Evolutionary conservation across 805 yeast species (phyloP).

Genomic region (Torulaspora delbrueckii): DNA sequence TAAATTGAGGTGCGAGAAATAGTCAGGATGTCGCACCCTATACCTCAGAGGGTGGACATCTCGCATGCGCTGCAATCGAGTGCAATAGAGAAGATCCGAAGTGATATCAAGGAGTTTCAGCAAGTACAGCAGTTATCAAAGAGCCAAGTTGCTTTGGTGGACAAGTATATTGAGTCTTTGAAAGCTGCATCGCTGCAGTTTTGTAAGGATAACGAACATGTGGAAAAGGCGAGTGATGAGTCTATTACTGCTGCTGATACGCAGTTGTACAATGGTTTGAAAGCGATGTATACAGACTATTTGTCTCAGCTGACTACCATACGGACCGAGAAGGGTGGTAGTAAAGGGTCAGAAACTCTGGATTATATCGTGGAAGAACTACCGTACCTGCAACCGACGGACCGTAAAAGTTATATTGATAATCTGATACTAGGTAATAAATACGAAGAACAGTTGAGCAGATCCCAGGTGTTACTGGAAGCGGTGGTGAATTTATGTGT

Average conservation of each 20-base stretch:
- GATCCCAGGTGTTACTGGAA: constrained; percentile 14
- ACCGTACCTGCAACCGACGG: constrained; percentile 24
- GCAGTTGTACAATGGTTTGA: constrained; percentile 30
- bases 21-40: constrained; percentile 21
- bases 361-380: constrained; percentile 24
- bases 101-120: constrained; percentile 23
- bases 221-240: constrained; percentile 17
- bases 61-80: constrained; percentile 31
- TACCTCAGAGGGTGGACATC: constrained; percentile 33
- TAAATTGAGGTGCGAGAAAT: background rate
- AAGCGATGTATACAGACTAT: constrained; percentile 32
- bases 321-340: constrained; percentile 13
- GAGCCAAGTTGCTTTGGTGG: constrained; percentile 17
- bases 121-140: constrained; percentile 11
- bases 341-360: constrained; percentile 13
- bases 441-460: constrained; percentile 9
- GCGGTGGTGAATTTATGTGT: constrained; percentile 23
- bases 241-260: constrained; percentile 28
- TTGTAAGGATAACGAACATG: constrained; percentile 29
- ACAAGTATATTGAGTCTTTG: constrained; percentile 23
- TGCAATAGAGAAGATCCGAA: constrained; percentile 28
- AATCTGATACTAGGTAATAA: constrained; percentile 16
- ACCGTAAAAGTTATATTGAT: constrained; percentile 27
- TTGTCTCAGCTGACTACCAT: constrained; percentile 23
- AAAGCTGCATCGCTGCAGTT: constrained; percentile 23